Evolutionary conservation across 2,329 filamentous ascomycete genomes (phyloP).

Genomic region (Colletotrichum zoysiae): DNA sequence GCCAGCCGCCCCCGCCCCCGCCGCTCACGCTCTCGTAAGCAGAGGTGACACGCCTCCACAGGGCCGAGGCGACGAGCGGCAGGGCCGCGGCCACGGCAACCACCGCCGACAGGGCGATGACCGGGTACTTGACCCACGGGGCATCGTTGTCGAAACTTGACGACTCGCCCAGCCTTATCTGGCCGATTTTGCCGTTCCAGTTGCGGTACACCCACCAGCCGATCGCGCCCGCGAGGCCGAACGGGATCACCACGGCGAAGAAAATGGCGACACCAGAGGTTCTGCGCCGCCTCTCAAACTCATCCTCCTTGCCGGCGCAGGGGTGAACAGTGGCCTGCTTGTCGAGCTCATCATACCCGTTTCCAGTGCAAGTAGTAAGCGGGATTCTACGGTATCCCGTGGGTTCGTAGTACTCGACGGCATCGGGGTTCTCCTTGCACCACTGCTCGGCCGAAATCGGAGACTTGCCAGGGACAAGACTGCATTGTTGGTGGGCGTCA

Average conservation of each 20-base stretch:
- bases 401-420: conserved; percentile 83
- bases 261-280: conserved; percentile 82
- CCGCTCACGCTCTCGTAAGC: conserved; percentile 63
- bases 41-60: conserved; percentile 76
- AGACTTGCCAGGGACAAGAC: conserved; percentile 78
- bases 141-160: conserved; percentile 75
- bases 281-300: conserved; percentile 80
- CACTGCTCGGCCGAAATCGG: conserved; percentile 66
- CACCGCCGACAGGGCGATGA: conserved; percentile 76
- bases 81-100: conserved; percentile 71
- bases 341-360: conserved; percentile 74
- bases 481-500: conserved; percentile 80
- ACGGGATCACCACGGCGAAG: conserved; percentile 84
- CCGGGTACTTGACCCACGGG: conserved; percentile 84
- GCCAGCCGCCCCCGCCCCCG: conserved; percentile 64
- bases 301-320: conserved; percentile 84
- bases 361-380: conserved; percentile 86
- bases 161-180: conserved; percentile 87
- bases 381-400: conserved; percentile 93
- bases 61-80: conserved; percentile 77
- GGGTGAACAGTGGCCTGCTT: conserved; percentile 70
- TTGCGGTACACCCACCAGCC: conserved; percentile 89
- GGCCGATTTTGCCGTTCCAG: conserved; percentile 91
- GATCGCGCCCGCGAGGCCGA: conserved; percentile 75
- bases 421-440: conserved; percentile 73